phyloP scores from a whole-genome alignment of 2,329 filamentous ascomycete genomes.

The Cladophialophora carrionii region DNA sequence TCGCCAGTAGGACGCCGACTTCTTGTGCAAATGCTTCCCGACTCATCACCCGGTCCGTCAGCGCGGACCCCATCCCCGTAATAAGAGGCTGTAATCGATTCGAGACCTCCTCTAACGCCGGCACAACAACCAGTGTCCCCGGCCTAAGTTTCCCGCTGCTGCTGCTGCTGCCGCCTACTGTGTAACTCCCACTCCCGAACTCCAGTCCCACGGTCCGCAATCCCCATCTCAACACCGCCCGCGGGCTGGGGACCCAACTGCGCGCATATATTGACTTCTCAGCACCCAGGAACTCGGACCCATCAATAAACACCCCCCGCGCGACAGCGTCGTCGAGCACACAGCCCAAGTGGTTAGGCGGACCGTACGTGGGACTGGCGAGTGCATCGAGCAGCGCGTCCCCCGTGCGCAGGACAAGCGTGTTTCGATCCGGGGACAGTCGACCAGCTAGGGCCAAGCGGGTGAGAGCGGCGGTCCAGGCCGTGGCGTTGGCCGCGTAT shows the following conservation, averaged over 20 bases:
- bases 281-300: constrained; percentile 68
- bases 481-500: constrained; percentile 75
- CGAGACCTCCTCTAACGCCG: constrained; percentile 58
- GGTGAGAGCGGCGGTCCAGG: constrained; percentile 77
- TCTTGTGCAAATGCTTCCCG: constrained; percentile 65
- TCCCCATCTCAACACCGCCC: constrained; percentile 75
- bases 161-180: constrained; percentile 39
- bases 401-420: constrained; percentile 56
- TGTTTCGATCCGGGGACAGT: constrained; percentile 51
- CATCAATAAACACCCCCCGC: constrained; percentile 69
- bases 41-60: constrained; percentile 37
- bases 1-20: constrained; percentile 58
- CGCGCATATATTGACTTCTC: constrained; percentile 72
- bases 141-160: constrained; percentile 44
- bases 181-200: constrained; percentile 50
- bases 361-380: constrained; percentile 75
- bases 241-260: constrained; percentile 70
- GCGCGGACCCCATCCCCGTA: constrained; percentile 9
- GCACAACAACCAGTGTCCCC: constrained; percentile 54
- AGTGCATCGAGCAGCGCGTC: constrained; percentile 71
- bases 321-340: constrained; percentile 77
- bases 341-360: constrained; percentile 76
- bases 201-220: constrained; percentile 68
- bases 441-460: constrained; percentile 68
- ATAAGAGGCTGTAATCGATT: constrained; percentile 25